Base-by-base conservation (phyloP, 2,329 filamentous ascomycete species). In the Colletotrichum caudatum region DNA sequence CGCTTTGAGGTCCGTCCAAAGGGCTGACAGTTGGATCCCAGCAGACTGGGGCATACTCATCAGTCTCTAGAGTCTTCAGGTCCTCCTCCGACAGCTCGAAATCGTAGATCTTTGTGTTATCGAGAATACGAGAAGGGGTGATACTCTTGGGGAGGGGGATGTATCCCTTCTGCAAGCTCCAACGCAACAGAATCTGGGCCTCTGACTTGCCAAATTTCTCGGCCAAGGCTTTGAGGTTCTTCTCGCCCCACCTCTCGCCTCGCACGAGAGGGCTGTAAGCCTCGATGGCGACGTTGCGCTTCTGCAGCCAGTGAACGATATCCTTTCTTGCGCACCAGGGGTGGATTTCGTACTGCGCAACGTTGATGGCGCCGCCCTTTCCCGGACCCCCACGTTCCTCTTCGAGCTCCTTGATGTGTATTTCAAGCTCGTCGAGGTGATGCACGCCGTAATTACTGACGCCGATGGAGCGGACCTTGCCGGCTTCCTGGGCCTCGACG, bases 311-410 rank as follows among this genome's bases (percentile, higher is more conserved):
- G 58, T 88, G 84, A 11, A 91, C 90, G 72, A 98, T 94, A 77
- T 97, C 94, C 29, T 86, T 83, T n/a, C 94, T 87, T 11, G 90
- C 86, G 53, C 94, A 89, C 94, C 94, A 98, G 0, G 95, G 95
- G 81, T 98, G 95, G 14, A 98, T 83, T 82, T 98, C 95, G 81
- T 92, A 94, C 82, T 97, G 95, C 51, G 94, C 94, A 48, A 97
- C 92, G 72, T 91, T 92, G 77, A 97, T 87, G 51, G 93, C 84
- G 33, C 93, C 93, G 56, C 89, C 90, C 75, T 89, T 91, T 12
- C 90, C 91, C 69, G 84, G 82, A 1, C 89, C 89, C 57, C 90
- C 86, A 54, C 88, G 86, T 79, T 89, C 88, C 23, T 79, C 78
- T 76, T 93, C 91, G 0, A 91, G 86, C 79, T 91, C 88, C 64